A percentile compares a stretch with the other conserved stretches of the same genome.
These are phyloP conservation scores for Trichophyton simii DNA, from an alignment of 2,329 filamentous ascomycete species.

Conservation along the genomic window DNA sequence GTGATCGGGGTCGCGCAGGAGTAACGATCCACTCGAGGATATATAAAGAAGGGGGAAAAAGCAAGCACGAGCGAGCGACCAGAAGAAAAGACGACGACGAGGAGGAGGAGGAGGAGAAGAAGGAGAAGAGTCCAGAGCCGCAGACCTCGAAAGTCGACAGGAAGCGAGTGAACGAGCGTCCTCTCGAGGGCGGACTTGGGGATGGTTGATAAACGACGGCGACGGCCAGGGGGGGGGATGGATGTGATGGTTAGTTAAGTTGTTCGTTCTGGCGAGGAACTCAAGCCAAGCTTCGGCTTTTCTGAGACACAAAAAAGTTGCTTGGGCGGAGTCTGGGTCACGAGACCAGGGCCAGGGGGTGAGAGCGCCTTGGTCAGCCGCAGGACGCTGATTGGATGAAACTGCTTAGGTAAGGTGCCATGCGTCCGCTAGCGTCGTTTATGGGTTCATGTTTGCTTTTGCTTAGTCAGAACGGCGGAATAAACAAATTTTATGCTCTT, in stretches of 20 bases:
- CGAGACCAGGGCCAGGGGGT: not conserved
- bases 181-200: not conserved
- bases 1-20: constrained; percentile 2
- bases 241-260: no score
- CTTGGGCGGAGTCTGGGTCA: not conserved
- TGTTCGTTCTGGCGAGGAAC: no score
- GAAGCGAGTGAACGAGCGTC: constrained; percentile 3
- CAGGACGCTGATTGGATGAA: not conserved
- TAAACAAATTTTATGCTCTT: no score
- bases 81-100: not conserved
- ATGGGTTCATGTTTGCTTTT: not conserved
- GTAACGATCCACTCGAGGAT: not conserved
- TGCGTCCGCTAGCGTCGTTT: not conserved
- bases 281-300: no score
- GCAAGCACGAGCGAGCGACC: not conserved
- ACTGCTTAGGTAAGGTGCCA: not conserved
- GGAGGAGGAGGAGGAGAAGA: no score
- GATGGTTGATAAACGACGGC: no score
- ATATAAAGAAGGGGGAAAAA: not conserved
- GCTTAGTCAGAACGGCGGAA: not conserved
- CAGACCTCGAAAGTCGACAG: not conserved
- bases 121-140: not conserved
- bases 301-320: not conserved
- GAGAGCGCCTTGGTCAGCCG: not conserved
- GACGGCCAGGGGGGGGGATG: no score